Percentiles rank a stretch among this genome's conserved stretches.
phyloP scores from a whole-genome alignment of 208 protist species.

The Sergeia podlipaevii region DNA sequence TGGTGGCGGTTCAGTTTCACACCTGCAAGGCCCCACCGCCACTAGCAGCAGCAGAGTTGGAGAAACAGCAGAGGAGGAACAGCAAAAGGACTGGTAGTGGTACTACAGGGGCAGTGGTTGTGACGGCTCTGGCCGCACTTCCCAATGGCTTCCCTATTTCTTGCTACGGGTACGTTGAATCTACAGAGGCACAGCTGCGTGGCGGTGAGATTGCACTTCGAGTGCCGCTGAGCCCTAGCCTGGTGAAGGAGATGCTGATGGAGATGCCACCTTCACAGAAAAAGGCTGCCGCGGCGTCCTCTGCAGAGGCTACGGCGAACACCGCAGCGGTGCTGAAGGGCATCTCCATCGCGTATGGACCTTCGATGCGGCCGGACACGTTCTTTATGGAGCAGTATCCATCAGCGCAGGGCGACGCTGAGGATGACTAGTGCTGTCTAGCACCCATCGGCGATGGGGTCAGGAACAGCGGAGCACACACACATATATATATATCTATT shows the following conservation, averaged over 20 bases:
- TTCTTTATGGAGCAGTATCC: constrained; percentile 39
- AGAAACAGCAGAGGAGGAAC: not conserved
- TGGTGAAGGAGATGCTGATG: constrained; percentile 23
- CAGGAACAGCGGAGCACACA: too few relatives aligned
- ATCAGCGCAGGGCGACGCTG: not conserved
- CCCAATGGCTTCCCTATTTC: constrained; percentile 57
- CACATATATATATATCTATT: too few relatives aligned
- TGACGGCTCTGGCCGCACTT: constrained; percentile 37
- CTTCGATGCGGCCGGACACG: constrained; percentile 44
- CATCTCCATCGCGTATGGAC: constrained; percentile 60
- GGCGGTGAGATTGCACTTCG: constrained; percentile 38
- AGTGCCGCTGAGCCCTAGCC: constrained; percentile 37
- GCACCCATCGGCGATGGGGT: too few relatives aligned
- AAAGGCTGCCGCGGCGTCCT: not conserved
- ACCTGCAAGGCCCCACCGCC: not conserved
- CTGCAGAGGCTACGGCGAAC: not conserved
- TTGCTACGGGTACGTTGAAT: constrained; percentile 80
- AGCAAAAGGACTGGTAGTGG: not conserved
- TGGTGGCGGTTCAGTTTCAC: constrained; percentile 64
- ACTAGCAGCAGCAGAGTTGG: not conserved
- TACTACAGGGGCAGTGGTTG: constrained; percentile 1
- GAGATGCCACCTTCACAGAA: not conserved
- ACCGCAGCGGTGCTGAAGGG: not conserved
- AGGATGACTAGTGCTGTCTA: not conserved
- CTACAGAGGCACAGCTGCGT: constrained; percentile 49